Base-by-base conservation (phyloP, 169 alveolate genomes). In the Theileria sp. region DNA sequence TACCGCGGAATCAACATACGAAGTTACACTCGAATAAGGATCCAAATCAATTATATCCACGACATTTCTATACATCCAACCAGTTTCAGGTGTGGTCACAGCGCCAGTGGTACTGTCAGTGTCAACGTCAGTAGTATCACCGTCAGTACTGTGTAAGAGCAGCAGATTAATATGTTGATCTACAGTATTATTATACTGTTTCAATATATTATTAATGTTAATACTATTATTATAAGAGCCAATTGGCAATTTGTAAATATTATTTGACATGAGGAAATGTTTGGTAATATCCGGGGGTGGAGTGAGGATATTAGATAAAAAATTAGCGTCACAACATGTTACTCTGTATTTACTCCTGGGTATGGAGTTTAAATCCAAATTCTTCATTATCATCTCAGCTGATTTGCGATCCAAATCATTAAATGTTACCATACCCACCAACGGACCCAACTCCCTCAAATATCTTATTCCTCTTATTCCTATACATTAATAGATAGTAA, bases 1-100 rank as follows among this genome's bases (percentile, higher is more conserved):
- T 30, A 97, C 77, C 25, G 97, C 94, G 56, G 97, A 92, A 72
- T 97, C 99, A 38, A 97, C 80, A 82, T 93, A 97, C 0, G 95
- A 95, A 21, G 95, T 93, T 30, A 97, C 96, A 2, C 98, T 94
- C 10, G 98, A 98, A 80, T 97, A 97, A 6, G 99, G 99, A 78
- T 97, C 99, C 73, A 97, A 80, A 81, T 97, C 99, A 36, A 97
- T 86, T 38, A 87, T 88, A 80, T 91, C 94, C 70, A 87, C 78
- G 34, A 91, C 75, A 64, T 77, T 84, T 32, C 87, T 75, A 44
- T 77, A 77, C 3, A 30, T 44, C 3, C 54, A 36, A 36, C 8
- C 49, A n/a, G n/a, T n/a, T n/a, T n/a, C n/a, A n/a, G n/a, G n/a
- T n/a, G n/a, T n/a, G n/a, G n/a, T n/a, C n/a, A 36, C 49, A 36